Base-by-base conservation (phyloP, 2,329 filamentous ascomycete species). In the Rhynchosporium agropyri region DNA sequence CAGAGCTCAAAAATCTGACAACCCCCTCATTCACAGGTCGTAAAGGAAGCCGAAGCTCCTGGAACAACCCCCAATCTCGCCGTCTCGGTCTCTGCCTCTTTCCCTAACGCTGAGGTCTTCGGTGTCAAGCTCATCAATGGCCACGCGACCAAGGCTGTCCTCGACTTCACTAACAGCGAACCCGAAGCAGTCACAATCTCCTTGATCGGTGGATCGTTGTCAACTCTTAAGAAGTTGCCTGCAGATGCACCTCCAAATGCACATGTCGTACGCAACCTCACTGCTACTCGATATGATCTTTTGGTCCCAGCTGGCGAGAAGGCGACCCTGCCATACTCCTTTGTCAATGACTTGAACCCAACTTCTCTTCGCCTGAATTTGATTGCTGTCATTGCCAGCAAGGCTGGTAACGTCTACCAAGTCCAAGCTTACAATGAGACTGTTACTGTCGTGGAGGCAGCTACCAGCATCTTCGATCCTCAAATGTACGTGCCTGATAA, bases 61-160 rank as follows among this genome's bases (percentile, higher is more conserved):
- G 59, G 63, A 20, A 57, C 48, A 4, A 64, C 67, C n/a, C 72
- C 80, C 71, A 79, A 84, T 69, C 76, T 89, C 72, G 85, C 86
- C 67, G 87, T 90, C 76, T 84, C 87, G 60, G 78, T 89, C 71
- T 82, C 83, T 69, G 83, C 88, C 64, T 81, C 81, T 76, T 84
- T 87, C 80, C 79, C 85, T 78, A 81, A 89, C 74, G 76, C 88
- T 80, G 69, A 82, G 78, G 88, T 96, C 78, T 95, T 97, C 71
- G 95, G 94, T 72, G 87, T 98, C 71, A 97, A 96, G 85, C 87
- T 98, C 70, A 85, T 98, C 81, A 99, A 99, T 76, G 92, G 92
- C 74, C 88, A 89, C 69, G 86, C 92, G 48, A 97, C 92, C 67
- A 87, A 90, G 77, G 89, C 92, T 42, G 79, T 96, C 60, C 80